These are phyloP conservation scores for Colletotrichum sp. DNA, from an alignment of 2,329 filamentous ascomycete genomes.

Conservation along the genomic window DNA sequence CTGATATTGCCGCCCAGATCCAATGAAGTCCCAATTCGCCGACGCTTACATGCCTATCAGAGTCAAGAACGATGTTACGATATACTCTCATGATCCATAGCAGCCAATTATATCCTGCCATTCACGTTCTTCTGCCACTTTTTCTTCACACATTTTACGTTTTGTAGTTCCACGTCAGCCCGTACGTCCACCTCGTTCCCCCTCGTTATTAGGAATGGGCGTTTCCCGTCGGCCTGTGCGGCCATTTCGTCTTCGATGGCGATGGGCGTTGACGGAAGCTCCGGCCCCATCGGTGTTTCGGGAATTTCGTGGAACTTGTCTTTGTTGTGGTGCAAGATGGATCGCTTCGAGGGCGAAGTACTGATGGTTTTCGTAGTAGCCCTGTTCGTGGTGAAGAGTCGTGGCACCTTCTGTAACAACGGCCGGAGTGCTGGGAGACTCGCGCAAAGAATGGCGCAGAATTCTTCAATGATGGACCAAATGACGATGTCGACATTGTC, in stretches of 20 bases:
- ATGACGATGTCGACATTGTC: conserved; percentile 33
- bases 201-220: neutral
- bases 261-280: conserved; percentile 1
- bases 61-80: neutral
- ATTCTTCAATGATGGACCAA: conserved; percentile 36
- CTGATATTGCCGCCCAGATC: neutral
- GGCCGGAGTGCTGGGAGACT: conserved; percentile 46
- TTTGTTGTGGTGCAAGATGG: neutral
- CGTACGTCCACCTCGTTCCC: neutral
- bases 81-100: neutral
- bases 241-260: conserved; percentile 17
- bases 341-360: neutral
- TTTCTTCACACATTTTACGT: neutral
- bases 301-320: neutral
- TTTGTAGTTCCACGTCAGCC: neutral
- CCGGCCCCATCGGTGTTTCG: neutral
- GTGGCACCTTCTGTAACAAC: conserved; percentile 30
- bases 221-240: conserved; percentile 10
- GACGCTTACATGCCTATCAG: neutral
- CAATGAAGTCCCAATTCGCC: neutral
- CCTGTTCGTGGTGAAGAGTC: conserved; percentile 13
- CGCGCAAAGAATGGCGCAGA: conserved; percentile 44
- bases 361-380: neutral
- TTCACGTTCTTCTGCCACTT: neutral
- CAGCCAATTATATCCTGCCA: neutral